phyloP scores from a whole-genome alignment of 2,329 filamentous ascomycete species.

The Colletotrichum caudatum region DNA sequence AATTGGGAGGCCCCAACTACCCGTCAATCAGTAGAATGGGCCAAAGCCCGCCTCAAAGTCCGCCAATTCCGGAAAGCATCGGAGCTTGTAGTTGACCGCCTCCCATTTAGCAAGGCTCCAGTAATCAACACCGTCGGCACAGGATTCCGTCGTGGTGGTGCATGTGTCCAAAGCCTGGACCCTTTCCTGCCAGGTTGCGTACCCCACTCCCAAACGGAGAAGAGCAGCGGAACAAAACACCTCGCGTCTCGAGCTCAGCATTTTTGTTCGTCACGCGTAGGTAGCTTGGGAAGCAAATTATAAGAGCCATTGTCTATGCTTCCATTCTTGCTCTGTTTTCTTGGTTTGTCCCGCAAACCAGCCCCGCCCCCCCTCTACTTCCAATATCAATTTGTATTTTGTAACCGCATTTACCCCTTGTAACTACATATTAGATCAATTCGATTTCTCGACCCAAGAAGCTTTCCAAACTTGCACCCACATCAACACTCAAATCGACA shows the following conservation, averaged over 20 bases:
- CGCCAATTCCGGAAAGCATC: background rate
- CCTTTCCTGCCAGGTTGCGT: no score
- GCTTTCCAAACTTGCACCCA: background rate
- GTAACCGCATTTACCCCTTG: background rate
- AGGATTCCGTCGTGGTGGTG: background rate
- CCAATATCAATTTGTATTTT: background rate
- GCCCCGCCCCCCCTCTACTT: no score
- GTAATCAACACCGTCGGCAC: background rate
- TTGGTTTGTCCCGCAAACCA: background rate
- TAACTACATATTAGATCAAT: background rate
- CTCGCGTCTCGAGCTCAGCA: constrained; percentile 26
- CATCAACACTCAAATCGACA: background rate
- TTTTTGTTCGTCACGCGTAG: background rate
- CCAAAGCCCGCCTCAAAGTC: constrained; percentile 11
- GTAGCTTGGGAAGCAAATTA: constrained; percentile 5
- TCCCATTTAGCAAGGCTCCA: background rate
- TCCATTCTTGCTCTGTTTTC: background rate
- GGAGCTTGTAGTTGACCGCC: constrained; percentile 14
- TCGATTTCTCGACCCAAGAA: background rate
- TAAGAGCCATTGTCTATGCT: background rate
- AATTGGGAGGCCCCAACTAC: no score
- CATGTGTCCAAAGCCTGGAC: background rate
- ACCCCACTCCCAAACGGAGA: constrained; percentile 10
- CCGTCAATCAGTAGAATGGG: background rate
- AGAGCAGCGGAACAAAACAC: constrained; percentile 18